Conservation (phyloP, 768 basidiomycete genomes). For the Suillus weaverae region DNA sequence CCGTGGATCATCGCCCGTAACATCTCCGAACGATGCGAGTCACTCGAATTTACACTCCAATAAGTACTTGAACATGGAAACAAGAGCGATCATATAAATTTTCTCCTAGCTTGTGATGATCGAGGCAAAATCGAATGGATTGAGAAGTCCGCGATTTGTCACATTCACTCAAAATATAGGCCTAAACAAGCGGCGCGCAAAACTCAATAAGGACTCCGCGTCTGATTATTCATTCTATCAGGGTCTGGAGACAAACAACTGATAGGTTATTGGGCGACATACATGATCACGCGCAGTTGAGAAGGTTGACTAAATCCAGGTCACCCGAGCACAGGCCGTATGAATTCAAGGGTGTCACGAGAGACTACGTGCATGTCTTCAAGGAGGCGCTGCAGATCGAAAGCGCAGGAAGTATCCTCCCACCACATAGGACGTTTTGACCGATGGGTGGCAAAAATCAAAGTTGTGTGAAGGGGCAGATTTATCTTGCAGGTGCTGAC, state of each 20-base stretch:
- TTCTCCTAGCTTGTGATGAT: not conserved
- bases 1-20: not conserved
- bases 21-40: not conserved
- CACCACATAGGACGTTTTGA: not conserved
- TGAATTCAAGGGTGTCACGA: not conserved
- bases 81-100: not conserved
- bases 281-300: not conserved
- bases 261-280: not conserved
- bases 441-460: not conserved
- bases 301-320: not conserved
- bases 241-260: not conserved
- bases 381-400: not conserved
- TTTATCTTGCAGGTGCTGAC: not conserved
- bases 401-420: not conserved
- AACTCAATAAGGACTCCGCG: not conserved
- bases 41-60: not conserved
- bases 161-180: not conserved
- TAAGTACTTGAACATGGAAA: not conserved
- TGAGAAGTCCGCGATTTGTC: not conserved
- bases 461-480: not conserved
- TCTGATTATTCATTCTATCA: not conserved
- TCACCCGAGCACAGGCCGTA: not conserved
- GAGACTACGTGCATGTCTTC: not conserved
- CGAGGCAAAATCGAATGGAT: not conserved
- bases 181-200: not conserved